phyloP scores from a whole-genome alignment of 768 basidiomycete genomes.

The Rhodosporidiobolus sp. region DNA sequence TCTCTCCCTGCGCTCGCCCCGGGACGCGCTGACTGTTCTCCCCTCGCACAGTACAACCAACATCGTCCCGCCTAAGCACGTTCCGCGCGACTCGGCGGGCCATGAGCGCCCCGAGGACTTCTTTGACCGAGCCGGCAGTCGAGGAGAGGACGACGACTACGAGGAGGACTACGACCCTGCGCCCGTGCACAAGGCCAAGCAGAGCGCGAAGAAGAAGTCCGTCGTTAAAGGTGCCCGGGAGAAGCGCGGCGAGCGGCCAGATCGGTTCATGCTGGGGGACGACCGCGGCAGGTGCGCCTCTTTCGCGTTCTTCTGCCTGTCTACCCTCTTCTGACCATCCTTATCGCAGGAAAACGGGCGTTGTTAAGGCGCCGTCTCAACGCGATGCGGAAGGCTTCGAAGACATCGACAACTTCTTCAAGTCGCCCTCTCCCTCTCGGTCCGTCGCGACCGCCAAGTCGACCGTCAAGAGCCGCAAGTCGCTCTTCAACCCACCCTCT shows the following conservation, averaged over 20 bases:
- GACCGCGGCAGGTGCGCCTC: constrained; percentile 24
- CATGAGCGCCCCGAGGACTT: constrained; percentile 29
- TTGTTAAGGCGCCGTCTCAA: neutral
- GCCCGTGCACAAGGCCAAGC: neutral
- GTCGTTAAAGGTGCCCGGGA: neutral
- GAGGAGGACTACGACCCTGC: neutral
- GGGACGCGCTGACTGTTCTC: neutral
- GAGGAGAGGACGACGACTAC: neutral
- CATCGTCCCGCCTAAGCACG: constrained; percentile 45
- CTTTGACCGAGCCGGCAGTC: constrained; percentile 19
- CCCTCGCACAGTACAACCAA: constrained; percentile 45
- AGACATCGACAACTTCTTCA: constrained; percentile 48
- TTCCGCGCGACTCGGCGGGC: constrained; percentile 41
- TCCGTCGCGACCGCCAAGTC: constrained; percentile 9
- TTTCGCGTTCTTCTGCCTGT: neutral
- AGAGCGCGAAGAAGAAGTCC: constrained; percentile 15
- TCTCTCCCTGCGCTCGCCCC: neutral
- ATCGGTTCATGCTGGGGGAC: constrained; percentile 12
- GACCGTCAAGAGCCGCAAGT: constrained; percentile 5
- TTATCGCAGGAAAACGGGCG: constrained; percentile 28
- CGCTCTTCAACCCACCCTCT: neutral
- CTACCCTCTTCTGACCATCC: neutral
- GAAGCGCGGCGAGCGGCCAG: constrained; percentile 14
- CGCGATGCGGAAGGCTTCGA: constrained; percentile 48
- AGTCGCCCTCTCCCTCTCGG: constrained; percentile 33